Conservation (phyloP, 345 rosid genomes). For the Raphanus sativus region DNA sequence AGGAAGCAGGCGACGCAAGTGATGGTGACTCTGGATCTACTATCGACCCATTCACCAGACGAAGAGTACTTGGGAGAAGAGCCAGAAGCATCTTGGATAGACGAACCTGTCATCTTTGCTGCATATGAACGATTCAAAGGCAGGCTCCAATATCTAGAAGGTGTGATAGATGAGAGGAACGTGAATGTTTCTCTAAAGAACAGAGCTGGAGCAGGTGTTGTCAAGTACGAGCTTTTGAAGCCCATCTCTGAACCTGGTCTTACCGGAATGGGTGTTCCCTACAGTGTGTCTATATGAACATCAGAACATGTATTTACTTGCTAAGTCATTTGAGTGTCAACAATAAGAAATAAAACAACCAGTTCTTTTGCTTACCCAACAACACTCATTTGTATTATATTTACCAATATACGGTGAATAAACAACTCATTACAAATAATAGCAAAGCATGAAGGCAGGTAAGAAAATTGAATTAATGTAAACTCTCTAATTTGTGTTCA, state of each 20-base stretch:
- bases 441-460: too few relatives aligned
- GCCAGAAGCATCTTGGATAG: constrained; percentile 28
- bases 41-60: constrained; percentile 40
- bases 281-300: constrained; percentile 33
- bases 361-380: too few relatives aligned
- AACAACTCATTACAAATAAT: too few relatives aligned
- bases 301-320: not conserved
- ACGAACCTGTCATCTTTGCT: constrained; percentile 28
- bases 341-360: not conserved
- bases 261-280: constrained; percentile 40
- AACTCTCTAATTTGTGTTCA: too few relatives aligned
- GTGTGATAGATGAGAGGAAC: constrained; percentile 39
- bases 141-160: constrained; percentile 33
- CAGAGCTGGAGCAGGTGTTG: constrained; percentile 41
- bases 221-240: constrained; percentile 41
- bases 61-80: constrained; percentile 39
- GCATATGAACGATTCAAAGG: constrained; percentile 35
- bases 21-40: constrained; percentile 39
- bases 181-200: constrained; percentile 33
- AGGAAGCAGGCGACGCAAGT: constrained; percentile 40
- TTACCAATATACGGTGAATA: too few relatives aligned
- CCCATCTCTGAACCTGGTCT: constrained; percentile 29
- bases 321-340: not conserved
- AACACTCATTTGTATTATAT: too few relatives aligned
- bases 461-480: too few relatives aligned